Evolutionary conservation across 257 asterid species (phyloP), one percentile per base, ranked within the genome.

Genomic region (Mitragyna speciosa): DNA sequence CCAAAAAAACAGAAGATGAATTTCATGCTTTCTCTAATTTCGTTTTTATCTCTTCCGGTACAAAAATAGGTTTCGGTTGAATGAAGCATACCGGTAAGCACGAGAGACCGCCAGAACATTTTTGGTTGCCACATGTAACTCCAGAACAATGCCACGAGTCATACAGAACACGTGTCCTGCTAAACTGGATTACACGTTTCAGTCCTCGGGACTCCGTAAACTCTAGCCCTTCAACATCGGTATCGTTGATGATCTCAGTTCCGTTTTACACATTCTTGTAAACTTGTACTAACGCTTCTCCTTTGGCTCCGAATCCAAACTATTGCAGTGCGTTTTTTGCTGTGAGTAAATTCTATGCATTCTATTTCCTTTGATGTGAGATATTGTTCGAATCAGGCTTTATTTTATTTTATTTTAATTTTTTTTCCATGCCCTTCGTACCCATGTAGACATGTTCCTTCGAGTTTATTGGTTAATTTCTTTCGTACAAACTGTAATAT

Each of bases 151-250:
- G 12, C 66, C 84, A 76, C 80, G 73, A 71, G 72, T 41, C 17
- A 12, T 19, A 3, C 28, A 0, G 20, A 6, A 28, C 71, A 81
- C 22, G 69, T 45, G 73, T 76, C 63, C 65, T 30, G 59, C 30
- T 66, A 1, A 5, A 31, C 49, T 4, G 6, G 12, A 31, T 43
- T 75, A 58, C 84, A 76, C 84, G 84, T 76, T n/a, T 73, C 74
- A 69, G 33, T 31, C 36, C 19, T 15, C 41, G 8, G 12, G 24
- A 47, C 56, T 43, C 36, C 2, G 28, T 39, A 7, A 6, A 69
- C 26, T 69, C 5, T 39, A 20, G 15, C 36, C 39, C 69, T 12
- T 1, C 36, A 45, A 45, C 11, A 0, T 26, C 69, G 26, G 26
- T 17, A n/a, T 24, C 8, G 16, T 6, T 45, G 47, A 43, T 43